Conservation (phyloP, 1,139 yeast genomes). For the Fermentozyma sake region DNA sequence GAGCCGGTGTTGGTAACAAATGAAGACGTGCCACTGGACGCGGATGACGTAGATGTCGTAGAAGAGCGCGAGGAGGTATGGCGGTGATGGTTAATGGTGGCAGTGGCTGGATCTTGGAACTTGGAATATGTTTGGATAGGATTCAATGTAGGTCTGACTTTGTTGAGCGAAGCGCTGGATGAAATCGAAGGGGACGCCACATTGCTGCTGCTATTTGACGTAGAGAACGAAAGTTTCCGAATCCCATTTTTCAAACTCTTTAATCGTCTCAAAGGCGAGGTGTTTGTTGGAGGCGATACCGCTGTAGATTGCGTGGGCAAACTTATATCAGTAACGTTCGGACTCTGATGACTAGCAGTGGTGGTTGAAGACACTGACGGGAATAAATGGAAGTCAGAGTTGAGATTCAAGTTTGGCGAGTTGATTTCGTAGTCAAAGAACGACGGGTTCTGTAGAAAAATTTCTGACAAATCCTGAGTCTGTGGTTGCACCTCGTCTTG, state of each 20-base stretch:
- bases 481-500: conserved; percentile 4
- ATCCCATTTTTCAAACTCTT: conserved; percentile 37
- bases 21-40: conserved; percentile 6
- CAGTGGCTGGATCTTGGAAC: conserved; percentile 3
- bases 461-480: conserved; percentile 9
- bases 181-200: conserved; percentile 6
- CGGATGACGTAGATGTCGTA: conserved; percentile 8
- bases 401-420: conserved; percentile 15
- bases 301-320: conserved; percentile 4
- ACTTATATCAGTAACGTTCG: conserved; percentile 4
- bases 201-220: conserved; percentile 7
- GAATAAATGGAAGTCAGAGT: conserved; percentile 10
- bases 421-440: conserved; percentile 14
- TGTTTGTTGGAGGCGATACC: conserved; percentile 12
- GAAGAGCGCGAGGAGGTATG: conserved; percentile 11
- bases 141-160: conserved; percentile 16
- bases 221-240: conserved; percentile 25
- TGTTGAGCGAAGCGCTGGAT: conserved; percentile 2
- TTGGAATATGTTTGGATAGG: conserved; percentile 20
- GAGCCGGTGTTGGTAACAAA: conserved; percentile 3
- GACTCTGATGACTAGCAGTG: conserved; percentile 3
- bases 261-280: conserved; percentile 30
- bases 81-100: conserved; percentile 6
- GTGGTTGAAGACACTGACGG: conserved; percentile 9
- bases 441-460: conserved; percentile 9